These are phyloP conservation scores for Lobulomyces angularis DNA, from an alignment of 192 early-diverging fungal genomes.

Conservation along the genomic window DNA sequence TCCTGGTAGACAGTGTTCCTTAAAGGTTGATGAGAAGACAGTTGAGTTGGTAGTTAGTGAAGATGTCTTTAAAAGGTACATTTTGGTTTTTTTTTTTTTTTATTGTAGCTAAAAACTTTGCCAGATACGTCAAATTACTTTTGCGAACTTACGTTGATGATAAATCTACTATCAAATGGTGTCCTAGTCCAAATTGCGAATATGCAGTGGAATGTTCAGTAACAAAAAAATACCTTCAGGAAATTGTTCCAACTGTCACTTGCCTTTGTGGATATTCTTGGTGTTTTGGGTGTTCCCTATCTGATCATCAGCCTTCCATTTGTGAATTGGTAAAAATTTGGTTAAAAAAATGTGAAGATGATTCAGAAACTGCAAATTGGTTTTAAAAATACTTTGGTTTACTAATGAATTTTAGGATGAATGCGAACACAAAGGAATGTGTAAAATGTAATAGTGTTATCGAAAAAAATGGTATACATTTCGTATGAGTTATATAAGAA, in stretches of 20 bases:
- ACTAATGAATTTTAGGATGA: no score
- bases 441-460: slow-evolving; percentile 86
- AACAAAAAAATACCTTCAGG: slow-evolving; percentile 21
- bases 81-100: slow-evolving; percentile 6
- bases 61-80: slow-evolving; percentile 48
- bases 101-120: not conserved
- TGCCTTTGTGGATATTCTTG: slow-evolving; percentile 71
- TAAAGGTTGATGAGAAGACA: slow-evolving; percentile 73
- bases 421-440: slow-evolving; percentile 92
- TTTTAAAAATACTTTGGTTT: no score
- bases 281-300: slow-evolving; percentile 84
- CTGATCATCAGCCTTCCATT: slow-evolving; percentile 77
- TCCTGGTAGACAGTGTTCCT: slow-evolving; percentile 56
- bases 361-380: slow-evolving; percentile 97
- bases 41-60: slow-evolving; percentile 55
- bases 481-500: no score
- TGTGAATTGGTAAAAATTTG: slow-evolving; percentile 74
- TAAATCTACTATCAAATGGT: slow-evolving; percentile 71
- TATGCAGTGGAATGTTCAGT: slow-evolving; percentile 86
- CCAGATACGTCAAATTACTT: slow-evolving; percentile 61
- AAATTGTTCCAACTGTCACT: slow-evolving; percentile 73
- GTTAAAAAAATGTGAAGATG: slow-evolving; percentile 93
- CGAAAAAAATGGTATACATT: slow-evolving; percentile 99
- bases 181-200: slow-evolving; percentile 90
- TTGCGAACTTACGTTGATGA: slow-evolving; percentile 91